A percentile compares a stretch with the other conserved stretches of the same genome.
Conservation (phyloP, 805 yeast genomes). For the Kuraishia hungarica region DNA sequence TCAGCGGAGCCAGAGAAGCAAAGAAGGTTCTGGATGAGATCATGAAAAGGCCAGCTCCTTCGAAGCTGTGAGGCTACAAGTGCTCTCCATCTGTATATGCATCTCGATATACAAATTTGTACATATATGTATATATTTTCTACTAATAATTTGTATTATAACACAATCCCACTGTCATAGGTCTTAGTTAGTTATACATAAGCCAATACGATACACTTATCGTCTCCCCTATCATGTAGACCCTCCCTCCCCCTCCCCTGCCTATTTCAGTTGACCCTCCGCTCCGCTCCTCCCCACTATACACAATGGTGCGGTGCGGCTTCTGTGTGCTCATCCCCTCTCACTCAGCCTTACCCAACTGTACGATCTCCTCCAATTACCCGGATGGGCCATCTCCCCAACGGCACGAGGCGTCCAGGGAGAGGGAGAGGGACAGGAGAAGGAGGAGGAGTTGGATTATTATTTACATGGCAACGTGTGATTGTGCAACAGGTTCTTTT, state of each 20-base stretch:
- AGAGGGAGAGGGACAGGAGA: too few relatives aligned
- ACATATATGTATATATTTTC: background rate
- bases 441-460: background rate
- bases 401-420: background rate
- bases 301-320: background rate
- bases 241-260: too few relatives aligned
- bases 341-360: too few relatives aligned
- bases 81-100: background rate
- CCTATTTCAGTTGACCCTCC: too few relatives aligned
- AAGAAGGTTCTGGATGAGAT: constrained; percentile 9
- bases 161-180: too few relatives aligned
- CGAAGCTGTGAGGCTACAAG: background rate
- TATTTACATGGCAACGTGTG: background rate
- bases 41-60: background rate
- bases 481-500: too few relatives aligned
- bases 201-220: too few relatives aligned
- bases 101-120: background rate
- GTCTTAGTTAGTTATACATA: too few relatives aligned
- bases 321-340: background rate
- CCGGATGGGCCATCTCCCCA: background rate
- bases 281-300: too few relatives aligned
- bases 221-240: too few relatives aligned
- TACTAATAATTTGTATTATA: too few relatives aligned
- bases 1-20: constrained; percentile 42
- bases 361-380: background rate